These are phyloP conservation scores for Saraca asoca DNA, from an alignment of 331 rosid species.

Conservation along the genomic window DNA sequence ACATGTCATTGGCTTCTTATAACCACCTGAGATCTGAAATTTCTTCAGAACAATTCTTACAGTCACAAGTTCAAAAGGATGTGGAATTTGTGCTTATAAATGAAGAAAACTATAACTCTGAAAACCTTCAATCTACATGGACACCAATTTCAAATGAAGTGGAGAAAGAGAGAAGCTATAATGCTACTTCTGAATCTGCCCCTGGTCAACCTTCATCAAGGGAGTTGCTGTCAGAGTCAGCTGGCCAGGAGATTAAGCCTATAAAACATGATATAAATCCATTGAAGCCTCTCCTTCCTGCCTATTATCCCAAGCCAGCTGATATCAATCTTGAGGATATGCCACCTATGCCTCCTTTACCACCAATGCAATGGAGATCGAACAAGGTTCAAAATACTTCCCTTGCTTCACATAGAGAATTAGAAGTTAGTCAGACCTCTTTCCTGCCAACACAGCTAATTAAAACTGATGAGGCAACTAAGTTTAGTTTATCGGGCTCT, in stretches of 20 bases:
- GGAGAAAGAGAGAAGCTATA: conserved; percentile 40
- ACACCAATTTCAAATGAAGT: conserved; percentile 33
- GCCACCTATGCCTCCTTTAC: conserved; percentile 97
- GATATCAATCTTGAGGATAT: conserved; percentile 55
- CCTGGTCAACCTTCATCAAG: conserved; percentile 39
- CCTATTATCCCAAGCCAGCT: conserved; percentile 43
- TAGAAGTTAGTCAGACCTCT: conserved; percentile 38
- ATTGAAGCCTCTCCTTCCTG: conserved; percentile 42
- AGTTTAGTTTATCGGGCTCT: conserved; percentile 41
- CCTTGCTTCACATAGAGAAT: conserved; percentile 41
- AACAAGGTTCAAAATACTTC: conserved; percentile 59
- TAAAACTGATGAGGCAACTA: conserved; percentile 43
- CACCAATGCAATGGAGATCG: conserved; percentile 97
- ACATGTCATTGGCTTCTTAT: conserved; percentile 36
- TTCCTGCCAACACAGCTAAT: conserved; percentile 40
- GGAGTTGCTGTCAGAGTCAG: conserved; percentile 40
- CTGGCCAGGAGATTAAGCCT: conserved; percentile 38
- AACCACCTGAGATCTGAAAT: conserved; percentile 42
- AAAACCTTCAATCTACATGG: conserved; percentile 46
- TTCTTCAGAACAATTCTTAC: conserved; percentile 37
- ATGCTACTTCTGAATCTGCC: conserved; percentile 36
- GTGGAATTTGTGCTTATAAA: conserved; percentile 36
- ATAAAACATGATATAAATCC: conserved; percentile 43
- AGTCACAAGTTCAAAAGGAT: conserved; percentile 45
- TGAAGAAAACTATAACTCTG: conserved; percentile 34